Percentiles rank a stretch among this genome's conserved stretches.
These are phyloP conservation scores for Cardiospermum halicacabum DNA, from an alignment of 345 rosid genomes.

Conservation along the genomic window DNA sequence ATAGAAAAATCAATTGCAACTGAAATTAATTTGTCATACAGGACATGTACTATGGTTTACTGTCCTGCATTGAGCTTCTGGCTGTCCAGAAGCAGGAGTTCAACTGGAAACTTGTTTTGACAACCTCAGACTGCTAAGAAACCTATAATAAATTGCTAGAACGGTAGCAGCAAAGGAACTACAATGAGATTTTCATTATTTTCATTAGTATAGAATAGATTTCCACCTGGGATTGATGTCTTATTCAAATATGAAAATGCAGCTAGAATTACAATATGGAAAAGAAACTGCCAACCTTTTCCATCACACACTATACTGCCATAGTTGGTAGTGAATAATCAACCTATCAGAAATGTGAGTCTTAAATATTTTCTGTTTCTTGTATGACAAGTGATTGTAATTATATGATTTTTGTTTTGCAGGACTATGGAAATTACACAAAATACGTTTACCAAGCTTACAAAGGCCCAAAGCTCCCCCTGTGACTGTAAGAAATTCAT, in stretches of 20 bases:
- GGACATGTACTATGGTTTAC: conserved; percentile 28
- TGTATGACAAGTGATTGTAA: background rate
- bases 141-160: conserved; percentile 23
- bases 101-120: conserved; percentile 29
- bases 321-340: conserved; percentile 37
- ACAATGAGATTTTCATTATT: conserved; percentile 17
- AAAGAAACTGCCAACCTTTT: conserved; percentile 30
- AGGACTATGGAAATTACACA: conserved; percentile 33
- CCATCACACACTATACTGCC: conserved; percentile 33
- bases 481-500: conserved; percentile 22
- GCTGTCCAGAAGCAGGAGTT: conserved; percentile 24
- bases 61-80: conserved; percentile 38
- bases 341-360: conserved; percentile 26
- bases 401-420: conserved; percentile 7
- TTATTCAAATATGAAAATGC: conserved; percentile 15
- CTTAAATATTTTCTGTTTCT: background rate
- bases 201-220: background rate
- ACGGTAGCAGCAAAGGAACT: conserved; percentile 27
- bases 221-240: background rate
- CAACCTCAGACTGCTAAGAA: conserved; percentile 19
- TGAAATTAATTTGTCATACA: conserved; percentile 9
- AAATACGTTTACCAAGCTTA: conserved; percentile 31
- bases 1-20: background rate
- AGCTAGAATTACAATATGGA: conserved; percentile 25
- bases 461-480: conserved; percentile 26